These are phyloP conservation scores for Betula pendula DNA, from an alignment of 306 rosid genomes.

Conservation along the genomic window DNA sequence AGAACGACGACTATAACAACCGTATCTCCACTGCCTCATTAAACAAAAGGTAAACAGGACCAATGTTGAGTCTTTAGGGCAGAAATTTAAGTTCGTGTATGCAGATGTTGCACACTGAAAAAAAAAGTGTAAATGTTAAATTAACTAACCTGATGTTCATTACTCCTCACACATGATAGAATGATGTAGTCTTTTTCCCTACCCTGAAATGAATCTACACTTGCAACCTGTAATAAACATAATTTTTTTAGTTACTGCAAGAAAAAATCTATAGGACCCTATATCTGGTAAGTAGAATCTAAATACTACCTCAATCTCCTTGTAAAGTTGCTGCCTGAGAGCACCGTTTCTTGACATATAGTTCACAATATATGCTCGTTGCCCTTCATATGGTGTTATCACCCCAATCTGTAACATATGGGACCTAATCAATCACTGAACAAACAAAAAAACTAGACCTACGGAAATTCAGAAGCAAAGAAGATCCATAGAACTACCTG, in stretches of 20 bases:
- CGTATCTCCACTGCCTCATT: not conserved
- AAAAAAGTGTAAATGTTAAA: constrained; percentile 6
- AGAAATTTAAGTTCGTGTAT: not conserved
- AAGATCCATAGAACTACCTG: constrained; percentile 55
- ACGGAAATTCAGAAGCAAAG: constrained; percentile 6
- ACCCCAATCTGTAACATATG: constrained; percentile 75
- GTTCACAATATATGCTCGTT: constrained; percentile 96
- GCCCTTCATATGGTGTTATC: constrained; percentile 98
- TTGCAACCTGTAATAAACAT: constrained; percentile 78
- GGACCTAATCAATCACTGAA: constrained; percentile 2
- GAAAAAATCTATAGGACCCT: constrained; percentile 9
- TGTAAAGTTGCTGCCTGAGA: constrained; percentile 98
- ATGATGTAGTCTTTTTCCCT: constrained; percentile 98
- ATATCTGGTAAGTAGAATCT: not conserved
- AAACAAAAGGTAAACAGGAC: not conserved
- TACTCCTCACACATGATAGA: constrained; percentile 96
- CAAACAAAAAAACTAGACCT: not conserved
- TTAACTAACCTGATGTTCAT: constrained; percentile 92
- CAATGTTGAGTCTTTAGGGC: not conserved
- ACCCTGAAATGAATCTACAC: constrained; percentile 99
- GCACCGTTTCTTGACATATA: constrained; percentile 97
- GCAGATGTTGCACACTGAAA: not conserved
- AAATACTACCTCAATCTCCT: constrained; percentile 86
- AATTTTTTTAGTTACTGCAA: constrained; percentile 10
- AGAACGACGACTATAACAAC: not conserved